Percentiles rank a stretch among this genome's conserved stretches.
Evolutionary conservation across 2,329 filamentous ascomycete species (phyloP).

Genomic region (Aspergillus sp.): DNA sequence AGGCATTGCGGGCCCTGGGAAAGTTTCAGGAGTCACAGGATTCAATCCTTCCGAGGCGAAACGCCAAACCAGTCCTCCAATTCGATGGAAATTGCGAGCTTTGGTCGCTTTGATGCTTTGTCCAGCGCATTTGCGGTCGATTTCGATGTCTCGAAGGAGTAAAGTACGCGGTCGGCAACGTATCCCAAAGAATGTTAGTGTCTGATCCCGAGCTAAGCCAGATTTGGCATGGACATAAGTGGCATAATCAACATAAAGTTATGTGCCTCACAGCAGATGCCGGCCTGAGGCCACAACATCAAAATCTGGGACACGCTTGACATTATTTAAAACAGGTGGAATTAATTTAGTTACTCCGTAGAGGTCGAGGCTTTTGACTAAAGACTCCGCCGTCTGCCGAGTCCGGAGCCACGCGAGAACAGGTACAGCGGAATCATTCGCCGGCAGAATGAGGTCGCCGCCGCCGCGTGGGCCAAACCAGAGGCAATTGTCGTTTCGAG

Average conservation of each 20-base stretch:
- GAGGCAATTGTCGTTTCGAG: neutral
- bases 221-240: neutral
- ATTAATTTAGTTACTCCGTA: too few species aligned
- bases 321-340: too few species aligned
- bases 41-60: neutral
- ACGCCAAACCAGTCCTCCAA: neutral
- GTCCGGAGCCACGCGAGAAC: neutral
- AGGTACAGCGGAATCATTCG: neutral
- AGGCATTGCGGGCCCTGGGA: neutral
- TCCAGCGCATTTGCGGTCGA: neutral
- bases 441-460: neutral
- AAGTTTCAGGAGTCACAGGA: neutral
- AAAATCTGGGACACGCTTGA: too few species aligned
- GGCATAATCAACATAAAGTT: neutral
- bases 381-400: too few species aligned
- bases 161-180: conserved; percentile 3
- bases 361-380: too few species aligned
- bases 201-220: neutral
- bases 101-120: neutral
- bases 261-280: neutral
- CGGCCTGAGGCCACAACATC: too few species aligned
- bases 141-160: neutral
- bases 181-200: neutral
- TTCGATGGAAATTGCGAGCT: neutral
- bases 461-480: neutral